Base-by-base conservation (phyloP, 805 yeast genomes). In the Nakazawaea wyomingensis region DNA sequence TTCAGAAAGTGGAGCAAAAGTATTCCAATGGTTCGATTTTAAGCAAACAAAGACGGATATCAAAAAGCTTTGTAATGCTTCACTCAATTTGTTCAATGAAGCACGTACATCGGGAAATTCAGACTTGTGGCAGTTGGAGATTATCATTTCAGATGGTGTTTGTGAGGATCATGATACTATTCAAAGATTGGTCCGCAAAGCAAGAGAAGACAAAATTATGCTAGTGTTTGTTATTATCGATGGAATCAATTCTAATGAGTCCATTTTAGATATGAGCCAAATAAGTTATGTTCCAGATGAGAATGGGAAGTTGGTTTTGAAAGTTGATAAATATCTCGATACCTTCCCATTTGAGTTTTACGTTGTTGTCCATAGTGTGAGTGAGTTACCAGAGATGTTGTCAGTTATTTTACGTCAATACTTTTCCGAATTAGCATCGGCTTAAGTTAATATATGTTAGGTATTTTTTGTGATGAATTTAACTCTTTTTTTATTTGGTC, bases 301-400 rank as follows among this genome's bases (percentile, higher is more conserved):
- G 11, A 66, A 69, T 40, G 97, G 97, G 3, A 75, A 74, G 45
- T 72, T 79, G 78, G 75, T 76, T 35, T 67, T 95, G 49, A 74
- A 82, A 57, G 93, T 93, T 46, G 82, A 79, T 47, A 85, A 82
- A 53, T 93, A 93, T 56, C 73, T 93, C 61, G 96, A 91, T 54
- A 76, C 85, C 22, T 93, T 93, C 81, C 98, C 99, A 53, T 93
- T 93, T 64, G 98, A 93, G 59, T 93, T 85, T 60, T 93, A 91
- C 58, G 96, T 91, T 46, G 91, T 95, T 51, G 97, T 93, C 20
- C 81, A 85, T 53, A 80, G 91, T 56, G 85, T 95, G 51, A 74
- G 74, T 37, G 98, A 91, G 64, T 71, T 93, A 30, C 99, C 99
- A 13, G 86, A 82, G 56, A 89, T 93, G 83, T 71, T 93, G 43